Conservation (phyloP, 202 grass and related monocot species). For the Schoenoplectus triqueter region DNA sequence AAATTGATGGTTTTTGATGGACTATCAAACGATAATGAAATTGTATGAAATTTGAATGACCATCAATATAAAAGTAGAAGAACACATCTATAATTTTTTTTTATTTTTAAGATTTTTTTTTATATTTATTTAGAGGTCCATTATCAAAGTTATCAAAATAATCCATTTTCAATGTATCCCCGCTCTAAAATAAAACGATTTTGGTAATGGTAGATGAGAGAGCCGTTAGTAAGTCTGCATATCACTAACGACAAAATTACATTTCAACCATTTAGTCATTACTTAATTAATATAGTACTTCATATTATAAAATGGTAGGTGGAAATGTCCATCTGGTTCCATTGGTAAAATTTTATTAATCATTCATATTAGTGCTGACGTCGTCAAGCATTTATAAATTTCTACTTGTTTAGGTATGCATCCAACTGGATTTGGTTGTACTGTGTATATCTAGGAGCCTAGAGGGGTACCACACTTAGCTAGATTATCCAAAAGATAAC, state of each 20-base stretch:
- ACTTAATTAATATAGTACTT: neutral
- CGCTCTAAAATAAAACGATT: neutral
- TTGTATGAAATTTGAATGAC: no score
- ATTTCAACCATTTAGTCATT: slow-evolving; percentile 21
- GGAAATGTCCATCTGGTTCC: neutral
- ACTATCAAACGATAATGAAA: no score
- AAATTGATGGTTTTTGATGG: no score
- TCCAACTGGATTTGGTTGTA: slow-evolving; percentile 32
- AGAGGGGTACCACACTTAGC: slow-evolving; percentile 1
- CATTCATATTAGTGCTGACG: neutral
- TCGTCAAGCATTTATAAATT: slow-evolving; percentile 19
- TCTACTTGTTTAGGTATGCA: slow-evolving; percentile 21
- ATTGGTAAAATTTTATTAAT: slow-evolving; percentile 22
- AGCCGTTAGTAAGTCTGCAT: neutral
- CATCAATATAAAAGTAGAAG: no score
- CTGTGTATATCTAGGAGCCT: slow-evolving; percentile 13
- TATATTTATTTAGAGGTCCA: no score
- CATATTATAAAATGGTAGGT: slow-evolving; percentile 25
- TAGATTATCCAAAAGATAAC: slow-evolving; percentile 7
- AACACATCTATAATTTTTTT: no score
- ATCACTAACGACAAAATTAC: neutral
- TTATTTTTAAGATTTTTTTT: no score
- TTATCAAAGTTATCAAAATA: no score
- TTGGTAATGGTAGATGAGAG: slow-evolving; percentile 20
- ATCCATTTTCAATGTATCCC: no score